phyloP scores from a whole-genome alignment of 768 basidiomycete genomes.

The Trametes sanguinea region DNA sequence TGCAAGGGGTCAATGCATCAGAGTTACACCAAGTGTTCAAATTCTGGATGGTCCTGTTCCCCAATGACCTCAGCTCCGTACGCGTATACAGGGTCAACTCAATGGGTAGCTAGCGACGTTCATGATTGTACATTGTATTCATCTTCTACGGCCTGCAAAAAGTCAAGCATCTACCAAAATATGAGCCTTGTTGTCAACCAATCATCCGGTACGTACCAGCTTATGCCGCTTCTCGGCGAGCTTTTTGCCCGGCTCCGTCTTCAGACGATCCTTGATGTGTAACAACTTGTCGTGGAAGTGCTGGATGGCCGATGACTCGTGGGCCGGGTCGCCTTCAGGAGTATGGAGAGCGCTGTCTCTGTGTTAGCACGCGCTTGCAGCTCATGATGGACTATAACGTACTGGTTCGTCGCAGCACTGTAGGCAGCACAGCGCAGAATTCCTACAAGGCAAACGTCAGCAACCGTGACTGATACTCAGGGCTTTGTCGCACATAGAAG shows the following conservation, averaged over 20 bases:
- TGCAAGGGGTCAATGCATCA: no score
- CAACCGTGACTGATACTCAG: not conserved
- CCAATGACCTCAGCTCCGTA: no score
- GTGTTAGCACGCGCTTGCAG: not conserved
- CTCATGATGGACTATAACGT: conserved; percentile 8
- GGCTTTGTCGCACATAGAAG: not conserved
- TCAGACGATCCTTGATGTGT: conserved; percentile 70
- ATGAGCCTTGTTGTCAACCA: not conserved
- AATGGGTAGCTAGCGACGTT: no score
- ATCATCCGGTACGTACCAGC: conserved; percentile 47
- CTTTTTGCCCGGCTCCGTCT: conserved; percentile 69
- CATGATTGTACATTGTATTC: conserved; percentile 41
- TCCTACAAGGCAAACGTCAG: conserved; percentile 27
- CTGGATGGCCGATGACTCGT: conserved; percentile 58
- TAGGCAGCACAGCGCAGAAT: conserved; percentile 53
- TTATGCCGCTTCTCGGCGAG: conserved; percentile 74
- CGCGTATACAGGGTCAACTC: no score
- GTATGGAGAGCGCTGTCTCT: conserved; percentile 42
- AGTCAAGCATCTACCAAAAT: conserved; percentile 51
- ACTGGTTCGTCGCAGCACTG: conserved; percentile 40
- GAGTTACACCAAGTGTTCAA: no score
- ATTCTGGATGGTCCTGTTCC: no score
- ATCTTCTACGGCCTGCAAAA: conserved; percentile 58
- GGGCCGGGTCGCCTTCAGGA: conserved; percentile 48
- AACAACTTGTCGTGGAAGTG: conserved; percentile 90